phyloP scores from a whole-genome alignment of 306 rosid species.

The Mimosa bimucronata region DNA sequence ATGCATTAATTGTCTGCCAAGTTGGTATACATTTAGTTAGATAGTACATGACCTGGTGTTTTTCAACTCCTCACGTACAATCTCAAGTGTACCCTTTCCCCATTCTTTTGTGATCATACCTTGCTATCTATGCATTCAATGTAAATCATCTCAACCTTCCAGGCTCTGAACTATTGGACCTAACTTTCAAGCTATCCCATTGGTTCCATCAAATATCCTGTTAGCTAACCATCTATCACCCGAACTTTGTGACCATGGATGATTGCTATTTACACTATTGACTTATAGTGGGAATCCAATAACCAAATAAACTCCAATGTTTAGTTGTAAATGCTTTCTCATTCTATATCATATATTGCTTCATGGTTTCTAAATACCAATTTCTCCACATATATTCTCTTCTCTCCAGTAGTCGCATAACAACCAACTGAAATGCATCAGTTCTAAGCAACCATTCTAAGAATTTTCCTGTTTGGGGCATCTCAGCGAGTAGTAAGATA shows the following conservation, averaged over 20 bases:
- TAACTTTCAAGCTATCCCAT: background rate
- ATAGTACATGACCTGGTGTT: background rate
- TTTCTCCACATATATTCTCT: background rate
- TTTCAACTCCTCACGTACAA: background rate
- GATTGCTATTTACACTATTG: background rate
- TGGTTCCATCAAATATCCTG: background rate
- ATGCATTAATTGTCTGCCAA: background rate
- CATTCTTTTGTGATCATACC: background rate
- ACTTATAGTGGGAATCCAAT: background rate
- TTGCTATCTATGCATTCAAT: background rate
- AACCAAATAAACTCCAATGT: background rate
- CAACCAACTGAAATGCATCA: background rate
- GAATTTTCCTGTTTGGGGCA: background rate
- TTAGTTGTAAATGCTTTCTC: background rate
- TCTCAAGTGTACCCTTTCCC: background rate
- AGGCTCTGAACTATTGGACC: background rate
- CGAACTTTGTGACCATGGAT: background rate
- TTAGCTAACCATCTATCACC: background rate
- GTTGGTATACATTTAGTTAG: too few species aligned
- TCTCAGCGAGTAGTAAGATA: background rate
- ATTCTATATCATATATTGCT: background rate
- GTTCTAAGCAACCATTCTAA: background rate
- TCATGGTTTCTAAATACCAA: background rate
- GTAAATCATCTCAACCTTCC: background rate
- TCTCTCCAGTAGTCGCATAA: background rate